A percentile compares a stretch with the other conserved stretches of the same genome.
Conservation (phyloP, 805 yeast genomes). For the Pichia phayaonensis region DNA sequence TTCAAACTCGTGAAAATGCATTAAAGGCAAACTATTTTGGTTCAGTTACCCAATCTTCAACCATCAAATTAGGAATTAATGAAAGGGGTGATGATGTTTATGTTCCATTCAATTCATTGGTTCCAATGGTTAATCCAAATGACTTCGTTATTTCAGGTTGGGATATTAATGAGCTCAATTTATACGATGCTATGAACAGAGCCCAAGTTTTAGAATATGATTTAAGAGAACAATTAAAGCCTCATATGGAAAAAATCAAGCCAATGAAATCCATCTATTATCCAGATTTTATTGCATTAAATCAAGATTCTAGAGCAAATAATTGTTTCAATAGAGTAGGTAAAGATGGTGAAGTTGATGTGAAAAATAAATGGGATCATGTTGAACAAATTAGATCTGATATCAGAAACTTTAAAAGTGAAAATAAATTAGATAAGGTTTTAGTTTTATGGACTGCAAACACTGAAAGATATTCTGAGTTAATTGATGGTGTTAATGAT, state of each 20-base stretch:
- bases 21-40: slow-evolving; percentile 77
- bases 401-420: slow-evolving; percentile 66
- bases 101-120: slow-evolving; percentile 83
- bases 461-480: slow-evolving; percentile 85
- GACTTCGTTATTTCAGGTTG: slow-evolving; percentile 89
- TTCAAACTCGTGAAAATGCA: slow-evolving; percentile 76
- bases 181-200: slow-evolving; percentile 74
- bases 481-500: slow-evolving; percentile 77
- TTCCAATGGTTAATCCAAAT: slow-evolving; percentile 86
- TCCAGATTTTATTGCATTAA: slow-evolving; percentile 94
- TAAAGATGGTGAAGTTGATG: slow-evolving; percentile 39
- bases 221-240: slow-evolving; percentile 67
- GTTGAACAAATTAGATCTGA: slow-evolving; percentile 82
- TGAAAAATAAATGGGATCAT: slow-evolving; percentile 75
- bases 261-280: slow-evolving; percentile 87
- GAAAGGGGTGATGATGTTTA: slow-evolving; percentile 75
- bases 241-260: slow-evolving; percentile 48
- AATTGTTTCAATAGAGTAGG: slow-evolving; percentile 60
- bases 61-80: slow-evolving; percentile 85
- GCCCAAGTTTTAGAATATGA: slow-evolving; percentile 82
- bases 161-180: slow-evolving; percentile 75
- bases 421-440: slow-evolving; percentile 74
- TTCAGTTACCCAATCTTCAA: slow-evolving; percentile 88
- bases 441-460: slow-evolving; percentile 95
- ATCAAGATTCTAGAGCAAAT: slow-evolving; percentile 88